Percentiles rank a stretch among this genome's conserved stretches.
These are phyloP conservation scores for Aspergillus sp. DNA, from an alignment of 2,329 filamentous ascomycete species.

Conservation along the genomic window DNA sequence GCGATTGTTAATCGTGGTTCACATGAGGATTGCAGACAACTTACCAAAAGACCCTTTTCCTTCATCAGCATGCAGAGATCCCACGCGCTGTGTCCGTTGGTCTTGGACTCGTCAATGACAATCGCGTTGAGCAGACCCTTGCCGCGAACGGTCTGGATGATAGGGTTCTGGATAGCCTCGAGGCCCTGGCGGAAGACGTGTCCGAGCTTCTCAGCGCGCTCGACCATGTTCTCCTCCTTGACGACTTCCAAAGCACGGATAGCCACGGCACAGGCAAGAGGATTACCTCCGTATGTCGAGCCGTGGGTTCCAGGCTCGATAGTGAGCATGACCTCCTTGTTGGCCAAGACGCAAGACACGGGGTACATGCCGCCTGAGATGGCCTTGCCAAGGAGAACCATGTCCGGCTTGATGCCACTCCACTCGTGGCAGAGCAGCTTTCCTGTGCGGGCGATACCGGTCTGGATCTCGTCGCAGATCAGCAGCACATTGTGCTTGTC, in stretches of 20 bases:
- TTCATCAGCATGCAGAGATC: slow-evolving; percentile 96
- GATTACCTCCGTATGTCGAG: slow-evolving; percentile 98
- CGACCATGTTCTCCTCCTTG: slow-evolving; percentile 85
- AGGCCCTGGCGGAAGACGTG: slow-evolving; percentile 82
- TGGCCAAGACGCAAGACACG: slow-evolving; percentile 88
- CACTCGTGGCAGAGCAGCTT: slow-evolving; percentile 93
- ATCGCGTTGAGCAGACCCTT: slow-evolving; percentile 96
- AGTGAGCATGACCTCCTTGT: slow-evolving; percentile 91
- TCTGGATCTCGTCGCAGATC: slow-evolving; percentile 99
- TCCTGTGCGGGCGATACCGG: slow-evolving; percentile 92
- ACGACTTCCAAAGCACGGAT: slow-evolving; percentile 94
- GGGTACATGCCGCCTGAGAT: slow-evolving; percentile 99
- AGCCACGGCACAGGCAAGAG: slow-evolving; percentile 90
- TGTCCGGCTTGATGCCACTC: slow-evolving; percentile 92
- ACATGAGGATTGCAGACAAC: slow-evolving; percentile 35
- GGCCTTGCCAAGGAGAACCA: slow-evolving; percentile 94
- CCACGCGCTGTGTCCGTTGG: slow-evolving; percentile 87
- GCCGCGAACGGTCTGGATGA: slow-evolving; percentile 82
- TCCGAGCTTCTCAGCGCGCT: slow-evolving; percentile 79
- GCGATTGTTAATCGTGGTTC: slow-evolving; percentile 16
- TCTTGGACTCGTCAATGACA: slow-evolving; percentile 88
- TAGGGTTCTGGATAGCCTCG: slow-evolving; percentile 72
- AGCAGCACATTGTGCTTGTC: slow-evolving; percentile 93
- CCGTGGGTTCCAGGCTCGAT: slow-evolving; percentile 96
- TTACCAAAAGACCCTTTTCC: slow-evolving; percentile 88